Conservation (phyloP, 2,329 filamentous ascomycete species). For the Curvularia hawaiiensis region DNA sequence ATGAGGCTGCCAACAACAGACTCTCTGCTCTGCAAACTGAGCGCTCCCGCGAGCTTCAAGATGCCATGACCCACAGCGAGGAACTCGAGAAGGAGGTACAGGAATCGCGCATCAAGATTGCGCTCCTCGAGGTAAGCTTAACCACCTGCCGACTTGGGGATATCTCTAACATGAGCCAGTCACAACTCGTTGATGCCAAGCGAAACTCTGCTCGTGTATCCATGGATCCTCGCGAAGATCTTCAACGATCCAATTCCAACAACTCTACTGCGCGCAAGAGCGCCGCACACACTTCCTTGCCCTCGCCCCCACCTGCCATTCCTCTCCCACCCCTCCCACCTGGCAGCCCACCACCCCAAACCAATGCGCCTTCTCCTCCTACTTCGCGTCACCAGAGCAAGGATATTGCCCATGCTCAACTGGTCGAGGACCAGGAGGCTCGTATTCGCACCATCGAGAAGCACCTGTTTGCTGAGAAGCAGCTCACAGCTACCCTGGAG, state of each 20-base stretch:
- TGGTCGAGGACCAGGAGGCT: conserved; percentile 92
- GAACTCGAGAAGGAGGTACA: conserved; percentile 68
- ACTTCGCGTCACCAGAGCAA: conserved; percentile 79
- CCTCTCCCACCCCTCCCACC: conserved; percentile 88
- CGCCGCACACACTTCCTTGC: conserved; percentile 78
- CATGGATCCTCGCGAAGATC: conserved; percentile 52
- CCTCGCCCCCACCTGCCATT: conserved; percentile 92
- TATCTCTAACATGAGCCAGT: conserved; percentile 50
- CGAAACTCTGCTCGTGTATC: conserved; percentile 54
- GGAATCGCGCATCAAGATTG: conserved; percentile 76
- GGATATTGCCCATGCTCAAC: conserved; percentile 76
- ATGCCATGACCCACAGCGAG: conserved; percentile 48
- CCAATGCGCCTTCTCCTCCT: conserved; percentile 62
- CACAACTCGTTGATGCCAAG: conserved; percentile 65
- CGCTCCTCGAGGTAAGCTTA: conserved; percentile 72
- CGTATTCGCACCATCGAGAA: conserved; percentile 97
- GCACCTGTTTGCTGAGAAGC: conserved; percentile 93
- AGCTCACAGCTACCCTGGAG: conserved; percentile 92
- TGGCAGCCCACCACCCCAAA: conserved; percentile 51
- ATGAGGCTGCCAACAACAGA: conserved; percentile 82
- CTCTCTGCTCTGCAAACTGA: conserved; percentile 69
- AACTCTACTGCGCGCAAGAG: conserved; percentile 82
- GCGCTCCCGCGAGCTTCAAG: conserved; percentile 50
- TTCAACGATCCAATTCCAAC: conserved; percentile 63
- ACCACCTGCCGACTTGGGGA: not conserved